Evolutionary conservation across 2,329 filamentous ascomycete species (phyloP), one percentile per base, ranked within the genome.

Genomic region (Penicillium verrucosum): DNA sequence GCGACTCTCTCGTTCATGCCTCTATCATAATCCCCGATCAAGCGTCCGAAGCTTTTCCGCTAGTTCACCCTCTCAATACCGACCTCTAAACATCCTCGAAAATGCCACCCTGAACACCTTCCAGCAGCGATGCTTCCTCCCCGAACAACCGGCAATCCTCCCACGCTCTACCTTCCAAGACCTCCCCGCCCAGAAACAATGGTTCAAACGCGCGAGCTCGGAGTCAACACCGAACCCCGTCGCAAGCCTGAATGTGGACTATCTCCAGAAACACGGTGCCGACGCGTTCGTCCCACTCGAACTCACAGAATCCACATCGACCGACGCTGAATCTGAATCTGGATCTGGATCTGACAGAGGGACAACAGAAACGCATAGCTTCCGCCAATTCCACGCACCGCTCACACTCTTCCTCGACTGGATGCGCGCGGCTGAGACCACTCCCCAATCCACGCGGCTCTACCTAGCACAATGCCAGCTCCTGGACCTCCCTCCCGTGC

Each of bases 401-500:
- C 74, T 96, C 0, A 77, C 77, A 37, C 79, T 93, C 34, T 84
- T 95, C 45, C 73, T 88, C 16, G 80, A 84, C 54, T 80, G 81
- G 80, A 72, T 76, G 30, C 65, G 63, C 42, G 57, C 57, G 53
- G 63, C 63, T 21, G 65, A 66, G 52, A 62, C 60, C 34, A 63
- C 65, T 47, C 58, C 61, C 23, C 62, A 67, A 48, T 51, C 65
- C 8, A 65, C 61, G 5, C 72, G 73, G n/a, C 78, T 97, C 3
- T 97, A 97, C 71, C 86, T 97, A 51, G 92, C 93, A 0, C 94
- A 97, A 75, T 89, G 87, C 14, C 80, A 88, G 32, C 80, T 97
- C 2, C 68, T 79, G 4, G 82, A 89, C 54, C 81, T 97, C 0
- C 92, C 93, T 0, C 50, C 64, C 0, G 61, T 73, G 1, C 74